Base-by-base conservation (phyloP, 306 rosid genomes). In the Cucurbita maxima region DNA sequence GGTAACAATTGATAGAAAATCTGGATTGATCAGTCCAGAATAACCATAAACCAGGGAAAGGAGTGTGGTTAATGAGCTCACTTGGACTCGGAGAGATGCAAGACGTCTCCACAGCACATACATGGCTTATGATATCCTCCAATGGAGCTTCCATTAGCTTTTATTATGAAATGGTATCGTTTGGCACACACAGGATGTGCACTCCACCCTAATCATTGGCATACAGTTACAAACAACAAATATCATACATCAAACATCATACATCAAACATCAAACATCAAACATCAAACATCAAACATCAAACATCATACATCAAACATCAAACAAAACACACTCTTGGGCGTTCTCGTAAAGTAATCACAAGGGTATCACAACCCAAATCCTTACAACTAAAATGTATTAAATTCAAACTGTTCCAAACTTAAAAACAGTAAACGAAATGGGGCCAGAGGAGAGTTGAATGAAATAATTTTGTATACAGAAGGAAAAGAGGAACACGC, bases 61-160 rank as follows among this genome's bases (percentile, higher is more conserved):
- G 52, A 41, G 19, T n/a, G 66, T 66, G 58, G 22, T 51, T 60
- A 48, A 73, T 40, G 78, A 37, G 83, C 97, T 85, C 86, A 94
- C 99, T 85, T 91, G 88, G 99, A 91, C 81, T 94, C 99, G 15
- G 96, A 94, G 84, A 94, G 81, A 76, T 79, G 92, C 85, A 94
- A 83, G 76, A 81, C 89, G 83, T 94, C 97, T 74, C 99, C 99
- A 79, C 99, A 94, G 81, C 94, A 89, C 89, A 91, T 87, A 79
- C 99, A 94, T 51, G 99, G 97, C 83, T 91, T 94, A 75, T 91
- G 95, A 85, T 91, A 89, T 57, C 95, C 97, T 73, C 99, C 97
- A 77, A 94, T 89, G 82, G 97, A 88, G 81, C 87, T 85, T 75
- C 96, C 97, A 85, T 90, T 90, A 19, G 96, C 88, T 78, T 89